phyloP scores from a whole-genome alignment of 441 rosid species.

The Manihot esculenta region DNA sequence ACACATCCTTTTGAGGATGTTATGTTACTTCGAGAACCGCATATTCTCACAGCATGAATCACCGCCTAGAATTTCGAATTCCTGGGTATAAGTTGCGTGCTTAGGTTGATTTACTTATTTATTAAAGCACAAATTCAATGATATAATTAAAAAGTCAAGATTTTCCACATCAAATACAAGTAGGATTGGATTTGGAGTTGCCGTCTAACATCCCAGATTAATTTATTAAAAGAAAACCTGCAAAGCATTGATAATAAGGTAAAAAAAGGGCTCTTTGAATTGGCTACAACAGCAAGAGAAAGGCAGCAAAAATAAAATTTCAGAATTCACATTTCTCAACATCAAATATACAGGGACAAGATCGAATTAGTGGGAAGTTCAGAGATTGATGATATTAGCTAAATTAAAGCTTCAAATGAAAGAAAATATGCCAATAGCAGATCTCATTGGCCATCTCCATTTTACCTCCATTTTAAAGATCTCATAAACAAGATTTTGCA shows the following conservation, averaged over 20 bases:
- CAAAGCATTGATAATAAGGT: no score
- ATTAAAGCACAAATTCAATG: no score
- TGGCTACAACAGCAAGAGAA: background rate
- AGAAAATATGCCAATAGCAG: background rate
- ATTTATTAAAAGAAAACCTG: background rate
- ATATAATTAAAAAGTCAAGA: no score
- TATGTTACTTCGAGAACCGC: no score
- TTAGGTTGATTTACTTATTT: no score
- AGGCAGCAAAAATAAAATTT: background rate
- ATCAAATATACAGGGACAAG: background rate
- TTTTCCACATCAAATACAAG: no score
- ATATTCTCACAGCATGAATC: no score
- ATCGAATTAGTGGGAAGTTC: slow-evolving; percentile 13
- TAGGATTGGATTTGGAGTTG: no score
- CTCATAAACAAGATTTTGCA: background rate
- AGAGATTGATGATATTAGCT: background rate
- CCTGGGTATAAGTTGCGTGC: no score
- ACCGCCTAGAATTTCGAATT: no score
- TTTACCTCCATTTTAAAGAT: slow-evolving; percentile 9
- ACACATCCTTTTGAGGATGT: no score
- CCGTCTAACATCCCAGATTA: no score
- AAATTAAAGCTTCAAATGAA: background rate
- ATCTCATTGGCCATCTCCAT: background rate
- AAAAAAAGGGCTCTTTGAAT: background rate
- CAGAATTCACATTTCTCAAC: slow-evolving; percentile 5